Base-by-base conservation (phyloP, 257 asterid species). In the Striga asiatica region DNA sequence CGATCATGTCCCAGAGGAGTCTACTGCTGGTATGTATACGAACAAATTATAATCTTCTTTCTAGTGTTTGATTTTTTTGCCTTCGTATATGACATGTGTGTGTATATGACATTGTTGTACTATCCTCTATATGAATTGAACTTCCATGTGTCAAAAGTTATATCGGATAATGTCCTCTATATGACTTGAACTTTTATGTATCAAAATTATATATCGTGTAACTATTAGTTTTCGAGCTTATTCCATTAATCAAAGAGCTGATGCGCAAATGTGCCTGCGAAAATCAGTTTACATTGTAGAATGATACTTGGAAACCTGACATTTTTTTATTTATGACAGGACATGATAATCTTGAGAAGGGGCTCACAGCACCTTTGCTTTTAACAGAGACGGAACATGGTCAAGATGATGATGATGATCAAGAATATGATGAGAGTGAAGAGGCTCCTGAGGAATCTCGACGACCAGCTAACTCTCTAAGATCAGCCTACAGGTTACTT, bases 381-480 rank as follows among this genome's bases (percentile, higher is more conserved):
- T 41, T 41, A 41, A 35, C 78, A 41, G 56, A 82, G 20, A 63
- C 66, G 23, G 86, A 76, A 53, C 64, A 66, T 43, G 77, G 70
- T 38, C 75, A 78, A 67, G 81, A 79, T 61, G 87, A 69, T 55
- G 96, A 83, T 27, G 79, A 49, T 23, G 89, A 85, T 58, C 79
- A 79, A 70, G 94, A 83, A 54, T 75, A 61, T 74, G 98, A 84
- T 53, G 84, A 7, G 48, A 92, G 97, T 70, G 99, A 88, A 75
- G 93, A 88, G 74, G 82, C 93, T 69, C 32, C 65, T 6, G 91
- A 88, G 68, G 94, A 92, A 32, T 76, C 93, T 76, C 94, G 80
- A 34, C 58, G 23, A 62, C 81, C 99, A 23, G 99, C 93, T 56
- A 88, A 77, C 77, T 87, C 97, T 5, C 74, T 88, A 13, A 81